Conservation (phyloP, 441 rosid genomes). For the Eutrema salsugineum region DNA sequence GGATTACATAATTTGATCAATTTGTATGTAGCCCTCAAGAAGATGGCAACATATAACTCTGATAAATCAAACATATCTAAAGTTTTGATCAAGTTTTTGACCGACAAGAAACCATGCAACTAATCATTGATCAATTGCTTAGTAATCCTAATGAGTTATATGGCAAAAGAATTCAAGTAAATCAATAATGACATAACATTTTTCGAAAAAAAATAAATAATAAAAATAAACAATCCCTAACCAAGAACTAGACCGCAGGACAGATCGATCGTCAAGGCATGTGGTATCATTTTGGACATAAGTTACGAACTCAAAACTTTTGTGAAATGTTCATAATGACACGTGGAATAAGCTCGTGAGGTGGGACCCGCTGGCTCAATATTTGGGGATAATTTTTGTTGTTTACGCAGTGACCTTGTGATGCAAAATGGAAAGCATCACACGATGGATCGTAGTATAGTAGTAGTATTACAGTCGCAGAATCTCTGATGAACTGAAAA, state of each 20-base stretch:
- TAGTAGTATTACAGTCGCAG: conserved; percentile 1
- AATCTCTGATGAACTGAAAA: background rate
- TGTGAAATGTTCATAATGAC: background rate
- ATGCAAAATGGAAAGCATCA: conserved; percentile 6
- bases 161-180: background rate
- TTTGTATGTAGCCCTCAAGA: background rate
- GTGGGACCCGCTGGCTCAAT: background rate
- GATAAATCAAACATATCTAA: background rate
- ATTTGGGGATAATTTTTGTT: background rate
- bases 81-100: background rate
- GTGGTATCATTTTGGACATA: conserved; percentile 22
- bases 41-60: background rate
- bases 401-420: conserved; percentile 4
- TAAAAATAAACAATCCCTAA: background rate
- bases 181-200: background rate
- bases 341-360: conserved; percentile 23
- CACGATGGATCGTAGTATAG: conserved; percentile 1
- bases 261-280: background rate
- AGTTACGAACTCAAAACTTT: background rate
- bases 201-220: background rate
- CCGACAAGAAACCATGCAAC: background rate
- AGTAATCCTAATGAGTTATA: background rate
- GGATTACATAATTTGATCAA: background rate
- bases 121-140: background rate
- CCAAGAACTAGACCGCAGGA: background rate